Conservation (phyloP, 2,329 filamentous ascomycete species). For the Neurospora sp. region DNA sequence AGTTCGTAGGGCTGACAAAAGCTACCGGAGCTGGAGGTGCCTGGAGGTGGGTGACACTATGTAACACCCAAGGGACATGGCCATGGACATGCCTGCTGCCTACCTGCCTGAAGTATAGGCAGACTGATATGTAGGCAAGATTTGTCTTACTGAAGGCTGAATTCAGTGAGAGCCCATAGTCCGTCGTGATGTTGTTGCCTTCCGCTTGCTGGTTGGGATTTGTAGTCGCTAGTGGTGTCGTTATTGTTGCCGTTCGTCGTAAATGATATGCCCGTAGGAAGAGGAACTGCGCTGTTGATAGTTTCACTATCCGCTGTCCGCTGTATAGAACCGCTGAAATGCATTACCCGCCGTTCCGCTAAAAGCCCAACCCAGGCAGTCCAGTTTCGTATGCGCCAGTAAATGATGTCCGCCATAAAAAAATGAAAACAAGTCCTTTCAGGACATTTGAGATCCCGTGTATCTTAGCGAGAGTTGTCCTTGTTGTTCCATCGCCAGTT, state of each 20-base stretch:
- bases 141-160: neutral
- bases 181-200: neutral
- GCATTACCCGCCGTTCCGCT: neutral
- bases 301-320: neutral
- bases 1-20: neutral
- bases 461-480: neutral
- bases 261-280: neutral
- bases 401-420: neutral
- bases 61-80: neutral
- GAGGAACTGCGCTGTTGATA: neutral
- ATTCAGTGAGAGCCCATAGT: neutral
- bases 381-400: neutral
- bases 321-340: neutral
- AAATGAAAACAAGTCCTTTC: neutral
- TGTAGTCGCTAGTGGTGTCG: neutral
- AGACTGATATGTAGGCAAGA: neutral
- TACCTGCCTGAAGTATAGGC: neutral
- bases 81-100: neutral
- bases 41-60: neutral
- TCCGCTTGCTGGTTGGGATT: neutral
- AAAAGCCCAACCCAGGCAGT: neutral
- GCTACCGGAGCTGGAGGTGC: neutral
- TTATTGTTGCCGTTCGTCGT: neutral
- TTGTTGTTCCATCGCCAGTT: constrained; percentile 22
- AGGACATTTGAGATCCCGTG: neutral